Evolutionary conservation across 176 grass and related monocot species (phyloP).

Genomic region (Musa troglodytarum): DNA sequence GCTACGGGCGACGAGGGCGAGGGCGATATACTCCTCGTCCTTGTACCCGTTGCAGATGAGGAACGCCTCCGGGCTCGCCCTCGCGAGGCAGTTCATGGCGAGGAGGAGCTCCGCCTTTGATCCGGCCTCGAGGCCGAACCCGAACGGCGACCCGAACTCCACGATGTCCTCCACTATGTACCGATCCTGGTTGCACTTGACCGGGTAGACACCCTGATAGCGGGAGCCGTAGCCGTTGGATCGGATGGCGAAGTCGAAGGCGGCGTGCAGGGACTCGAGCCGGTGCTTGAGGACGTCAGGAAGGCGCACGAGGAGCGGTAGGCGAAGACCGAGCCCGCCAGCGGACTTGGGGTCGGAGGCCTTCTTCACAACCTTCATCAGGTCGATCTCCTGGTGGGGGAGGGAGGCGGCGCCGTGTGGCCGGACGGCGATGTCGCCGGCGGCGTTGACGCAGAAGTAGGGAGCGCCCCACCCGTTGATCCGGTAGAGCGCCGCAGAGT

Average conservation of each 20-base stretch:
- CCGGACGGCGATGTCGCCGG: background rate
- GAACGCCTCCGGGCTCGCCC: background rate
- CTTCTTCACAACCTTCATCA: background rate
- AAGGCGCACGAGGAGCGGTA: background rate
- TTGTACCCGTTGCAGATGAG: constrained; percentile 9
- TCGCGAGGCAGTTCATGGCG: background rate
- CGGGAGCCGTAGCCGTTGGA: constrained; percentile 1
- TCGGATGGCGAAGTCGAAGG: constrained; percentile 3
- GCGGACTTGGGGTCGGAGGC: background rate
- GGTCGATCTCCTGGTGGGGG: constrained; percentile 3
- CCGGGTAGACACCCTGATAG: background rate
- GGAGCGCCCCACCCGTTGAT: background rate
- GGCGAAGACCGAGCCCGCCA: background rate
- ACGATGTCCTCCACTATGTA: constrained; percentile 1
- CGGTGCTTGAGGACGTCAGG: constrained; percentile 3
- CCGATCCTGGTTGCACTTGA: background rate
- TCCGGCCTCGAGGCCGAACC: background rate
- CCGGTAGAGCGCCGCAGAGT: background rate
- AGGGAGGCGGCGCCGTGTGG: background rate
- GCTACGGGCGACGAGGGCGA: background rate
- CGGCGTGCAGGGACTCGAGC: constrained; percentile 3
- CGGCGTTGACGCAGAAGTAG: constrained; percentile 4
- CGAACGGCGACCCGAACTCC: background rate
- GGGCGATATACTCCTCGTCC: background rate
- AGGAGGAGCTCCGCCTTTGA: background rate